Evolutionary conservation across 2,329 filamentous ascomycete genomes (phyloP).

Genomic region (Cordyceps farinosa): DNA sequence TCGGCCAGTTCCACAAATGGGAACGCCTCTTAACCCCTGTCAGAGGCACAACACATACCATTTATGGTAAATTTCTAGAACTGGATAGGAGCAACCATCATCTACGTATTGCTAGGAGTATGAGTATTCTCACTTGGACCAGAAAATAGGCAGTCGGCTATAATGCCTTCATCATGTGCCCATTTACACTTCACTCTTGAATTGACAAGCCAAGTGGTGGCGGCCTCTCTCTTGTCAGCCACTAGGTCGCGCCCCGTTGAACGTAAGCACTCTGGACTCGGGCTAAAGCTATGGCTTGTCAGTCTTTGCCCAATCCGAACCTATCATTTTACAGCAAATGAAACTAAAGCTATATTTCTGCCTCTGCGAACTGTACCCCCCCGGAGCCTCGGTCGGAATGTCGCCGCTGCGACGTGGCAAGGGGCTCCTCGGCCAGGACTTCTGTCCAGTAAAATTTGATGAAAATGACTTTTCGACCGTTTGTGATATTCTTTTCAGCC

Average conservation of each 20-base stretch:
- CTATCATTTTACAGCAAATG: neutral
- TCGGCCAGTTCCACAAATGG: neutral
- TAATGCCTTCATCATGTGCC: too few relatives aligned
- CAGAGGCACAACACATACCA: too few relatives aligned
- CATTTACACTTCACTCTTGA: neutral
- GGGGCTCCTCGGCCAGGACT: neutral
- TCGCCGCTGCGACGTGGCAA: neutral
- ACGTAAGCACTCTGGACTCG: neutral
- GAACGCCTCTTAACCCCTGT: neutral
- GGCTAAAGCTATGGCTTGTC: neutral
- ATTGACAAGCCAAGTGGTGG: neutral
- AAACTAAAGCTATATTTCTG: neutral
- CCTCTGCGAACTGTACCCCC: neutral
- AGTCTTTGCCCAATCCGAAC: neutral
- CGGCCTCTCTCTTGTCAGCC: neutral
- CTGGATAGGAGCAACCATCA: too few relatives aligned
- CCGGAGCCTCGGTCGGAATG: neutral
- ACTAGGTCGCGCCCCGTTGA: neutral
- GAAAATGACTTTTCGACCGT: neutral
- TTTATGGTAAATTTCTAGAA: too few relatives aligned
- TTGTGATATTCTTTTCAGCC: neutral
- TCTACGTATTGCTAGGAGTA: too few relatives aligned
- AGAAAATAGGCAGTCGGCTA: too few relatives aligned
- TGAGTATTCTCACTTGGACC: too few relatives aligned
- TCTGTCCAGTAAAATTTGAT: neutral